Evolutionary conservation across 2,329 filamentous ascomycete species (phyloP), one percentile per base, ranked within the genome.

Genomic region (Escovopsis sp.): DNA sequence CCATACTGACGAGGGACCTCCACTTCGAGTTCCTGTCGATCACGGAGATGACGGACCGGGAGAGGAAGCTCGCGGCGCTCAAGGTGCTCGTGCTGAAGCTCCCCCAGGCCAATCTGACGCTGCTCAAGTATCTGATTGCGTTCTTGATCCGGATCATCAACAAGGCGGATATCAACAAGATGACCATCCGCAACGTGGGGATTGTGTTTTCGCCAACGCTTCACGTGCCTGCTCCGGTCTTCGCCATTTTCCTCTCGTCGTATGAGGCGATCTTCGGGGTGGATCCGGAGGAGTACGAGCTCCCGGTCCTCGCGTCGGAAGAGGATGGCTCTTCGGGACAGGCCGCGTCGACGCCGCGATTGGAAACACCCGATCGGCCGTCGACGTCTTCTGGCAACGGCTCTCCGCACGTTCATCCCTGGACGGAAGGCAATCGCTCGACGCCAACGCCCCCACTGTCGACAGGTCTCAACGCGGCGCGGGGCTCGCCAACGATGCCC

Each of bases 161-260:
- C 61, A 87, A 95, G 53, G 72, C 86, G 6, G 80, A 85, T 52
- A 69, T 82, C 48, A 98, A 98, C 68, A 96, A 95, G 70, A 98
- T 98, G 91, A 95, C 85, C 10, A 85, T 95, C 42, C 80, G 89
- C 50, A 98, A 98, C 56, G 85, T 98, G 43, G 89, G 91, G 49
- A 96, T 98, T 53, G 89, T 98, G 44, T 98, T 98, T 61, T 94
- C 91, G 12, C 91, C 91, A 1, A 96, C 91, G 0, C 72, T 98
- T 42, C 96, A 96, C 59, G 94, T 98, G 36, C 89, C 91, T 0
- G 87, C 87, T 0, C 88, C 89, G 0, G 82, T 98, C 10, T 95
- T 98, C 59, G 87, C 88, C 4, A 74, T 93, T 60, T 91, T 98
- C 60, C 70, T 98, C 45, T 88, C 91, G 49, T 88, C 96, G 55